Evolutionary conservation across 352 stramenopile species (phyloP).

Genomic region (Pythium aristosporum): DNA sequence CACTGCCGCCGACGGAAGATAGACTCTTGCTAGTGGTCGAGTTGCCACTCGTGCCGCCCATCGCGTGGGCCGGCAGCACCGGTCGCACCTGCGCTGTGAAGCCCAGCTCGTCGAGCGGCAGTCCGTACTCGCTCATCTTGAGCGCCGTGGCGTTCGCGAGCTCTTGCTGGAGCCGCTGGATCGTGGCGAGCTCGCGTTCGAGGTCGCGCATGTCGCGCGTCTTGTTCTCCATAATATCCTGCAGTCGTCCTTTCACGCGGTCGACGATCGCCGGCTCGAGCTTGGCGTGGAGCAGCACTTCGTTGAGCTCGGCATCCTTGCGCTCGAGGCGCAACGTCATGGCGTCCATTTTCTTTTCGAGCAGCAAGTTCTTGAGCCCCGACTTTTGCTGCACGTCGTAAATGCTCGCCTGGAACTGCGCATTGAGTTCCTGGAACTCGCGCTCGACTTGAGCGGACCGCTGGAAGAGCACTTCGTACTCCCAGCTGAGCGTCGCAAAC

Average conservation of each 20-base stretch:
- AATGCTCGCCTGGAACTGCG: slow-evolving; percentile 86
- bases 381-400: slow-evolving; percentile 94
- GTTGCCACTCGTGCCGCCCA: slow-evolving; percentile 7
- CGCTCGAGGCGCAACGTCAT: slow-evolving; percentile 86
- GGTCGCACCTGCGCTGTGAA: slow-evolving; percentile 41
- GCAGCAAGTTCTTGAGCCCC: slow-evolving; percentile 92
- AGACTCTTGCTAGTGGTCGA: background rate
- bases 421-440: slow-evolving; percentile 90
- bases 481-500: slow-evolving; percentile 89
- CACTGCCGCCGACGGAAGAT: background rate
- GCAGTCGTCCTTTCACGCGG: slow-evolving; percentile 81
- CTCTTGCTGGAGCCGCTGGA: slow-evolving; percentile 81
- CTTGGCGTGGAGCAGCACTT: slow-evolving; percentile 90
- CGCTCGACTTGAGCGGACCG: slow-evolving; percentile 76
- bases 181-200: slow-evolving; percentile 68
- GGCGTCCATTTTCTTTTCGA: slow-evolving; percentile 93
- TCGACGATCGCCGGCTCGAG: slow-evolving; percentile 84
- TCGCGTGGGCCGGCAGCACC: slow-evolving; percentile 13
- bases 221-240: slow-evolving; percentile 91
- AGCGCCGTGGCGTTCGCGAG: slow-evolving; percentile 71
- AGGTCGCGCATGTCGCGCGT: slow-evolving; percentile 82
- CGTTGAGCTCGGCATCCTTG: slow-evolving; percentile 91
- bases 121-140: slow-evolving; percentile 91
- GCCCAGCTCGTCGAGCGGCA: slow-evolving; percentile 88
- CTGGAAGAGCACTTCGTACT: slow-evolving; percentile 93